Evolutionary conservation across 805 yeast species (phyloP).

Genomic region (Candida tammaniensis): DNA sequence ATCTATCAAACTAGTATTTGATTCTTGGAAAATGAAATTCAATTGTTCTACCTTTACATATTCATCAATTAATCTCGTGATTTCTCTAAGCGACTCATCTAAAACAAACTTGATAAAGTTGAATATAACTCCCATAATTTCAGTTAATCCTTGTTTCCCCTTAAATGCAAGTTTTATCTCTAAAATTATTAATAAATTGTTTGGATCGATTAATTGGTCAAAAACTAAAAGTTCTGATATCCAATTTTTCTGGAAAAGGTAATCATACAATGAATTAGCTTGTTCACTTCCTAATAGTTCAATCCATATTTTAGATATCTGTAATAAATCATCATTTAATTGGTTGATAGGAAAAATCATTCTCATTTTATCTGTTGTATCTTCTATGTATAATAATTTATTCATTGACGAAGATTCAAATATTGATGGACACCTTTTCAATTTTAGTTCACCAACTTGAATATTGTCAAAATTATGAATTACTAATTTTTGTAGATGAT

Average conservation of each 20-base stretch:
- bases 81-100: constrained; percentile 10
- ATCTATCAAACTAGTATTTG: constrained; percentile 38
- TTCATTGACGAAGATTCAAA: constrained; percentile 14
- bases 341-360: constrained; percentile 34
- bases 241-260: constrained; percentile 26
- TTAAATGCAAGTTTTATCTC: constrained; percentile 47
- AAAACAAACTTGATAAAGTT: constrained; percentile 12
- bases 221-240: constrained; percentile 42
- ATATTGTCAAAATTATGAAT: constrained; percentile 40
- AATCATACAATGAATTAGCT: constrained; percentile 44
- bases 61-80: constrained; percentile 47
- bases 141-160: constrained; percentile 39
- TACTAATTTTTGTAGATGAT: constrained; percentile 52
- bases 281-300: constrained; percentile 65
- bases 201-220: constrained; percentile 34
- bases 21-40: constrained; percentile 39
- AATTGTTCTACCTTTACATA: constrained; percentile 44
- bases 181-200: constrained; percentile 41
- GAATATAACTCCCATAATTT: constrained; percentile 34
- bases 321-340: constrained; percentile 9
- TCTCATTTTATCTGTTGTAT: constrained; percentile 5
- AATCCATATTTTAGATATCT: constrained; percentile 43
- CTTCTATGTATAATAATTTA: constrained; percentile 18
- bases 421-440: not conserved
- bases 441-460: not conserved